phyloP scores from a whole-genome alignment of 2,329 filamentous ascomycete genomes.

The Claviceps fusiformis region DNA sequence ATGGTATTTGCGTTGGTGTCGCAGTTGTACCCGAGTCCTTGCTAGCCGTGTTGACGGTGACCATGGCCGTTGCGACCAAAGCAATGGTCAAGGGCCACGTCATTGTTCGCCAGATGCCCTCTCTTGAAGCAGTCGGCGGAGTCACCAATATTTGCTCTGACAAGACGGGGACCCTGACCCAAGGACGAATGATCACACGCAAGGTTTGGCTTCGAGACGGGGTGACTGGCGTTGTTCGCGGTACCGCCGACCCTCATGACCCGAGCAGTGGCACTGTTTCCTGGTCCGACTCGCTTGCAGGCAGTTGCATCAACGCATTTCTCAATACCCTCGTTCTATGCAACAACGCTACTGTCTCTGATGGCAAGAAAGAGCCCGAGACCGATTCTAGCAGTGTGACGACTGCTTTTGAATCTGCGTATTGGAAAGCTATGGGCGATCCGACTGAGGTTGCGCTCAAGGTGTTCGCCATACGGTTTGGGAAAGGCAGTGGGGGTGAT shows the following conservation, averaged over 20 bases:
- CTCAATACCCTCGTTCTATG: constrained; percentile 45
- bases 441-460: constrained; percentile 64
- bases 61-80: constrained; percentile 53
- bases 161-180: constrained; percentile 55
- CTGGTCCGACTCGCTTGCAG: constrained; percentile 28
- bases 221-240: constrained; percentile 37
- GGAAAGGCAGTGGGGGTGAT: constrained; percentile 31
- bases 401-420: constrained; percentile 26
- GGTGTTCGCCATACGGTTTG: constrained; percentile 58
- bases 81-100: constrained; percentile 52
- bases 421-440: constrained; percentile 50
- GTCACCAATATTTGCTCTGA: constrained; percentile 61
- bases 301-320: constrained; percentile 30
- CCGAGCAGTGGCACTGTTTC: constrained; percentile 41
- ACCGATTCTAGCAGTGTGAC: constrained; percentile 34
- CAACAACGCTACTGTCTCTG: constrained; percentile 41
- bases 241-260: constrained; percentile 45
- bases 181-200: constrained; percentile 52
- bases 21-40: constrained; percentile 54
- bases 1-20: constrained; percentile 47
- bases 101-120: constrained; percentile 51
- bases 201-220: constrained; percentile 47
- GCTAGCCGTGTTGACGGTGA: constrained; percentile 57
- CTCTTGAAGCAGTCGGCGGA: constrained; percentile 52
- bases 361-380: constrained; percentile 32